Conservation (phyloP, 805 yeast species). For the Kuraishia ogatae region DNA sequence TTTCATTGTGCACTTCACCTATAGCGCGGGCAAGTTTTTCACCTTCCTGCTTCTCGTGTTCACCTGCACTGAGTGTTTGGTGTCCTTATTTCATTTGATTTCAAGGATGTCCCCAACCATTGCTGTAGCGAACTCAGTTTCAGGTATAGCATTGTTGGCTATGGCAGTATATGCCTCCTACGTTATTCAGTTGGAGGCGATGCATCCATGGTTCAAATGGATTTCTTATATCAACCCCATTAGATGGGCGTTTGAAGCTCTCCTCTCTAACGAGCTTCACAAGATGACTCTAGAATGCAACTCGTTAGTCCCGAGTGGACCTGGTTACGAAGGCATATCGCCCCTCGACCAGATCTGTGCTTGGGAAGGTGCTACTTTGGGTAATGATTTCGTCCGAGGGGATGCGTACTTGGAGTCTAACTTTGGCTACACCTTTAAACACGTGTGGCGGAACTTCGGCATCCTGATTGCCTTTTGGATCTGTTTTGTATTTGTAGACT, state of each 20-base stretch:
- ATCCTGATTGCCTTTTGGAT: constrained; percentile 17
- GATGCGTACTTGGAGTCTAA: constrained; percentile 39
- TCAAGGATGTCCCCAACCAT: constrained; percentile 45
- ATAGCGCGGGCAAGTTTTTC: constrained; percentile 49
- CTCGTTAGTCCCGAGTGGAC: constrained; percentile 47
- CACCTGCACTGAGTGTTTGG: constrained; percentile 42
- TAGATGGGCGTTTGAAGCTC: constrained; percentile 40
- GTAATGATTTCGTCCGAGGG: constrained; percentile 45
- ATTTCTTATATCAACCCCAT: constrained; percentile 40
- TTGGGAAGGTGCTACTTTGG: constrained; percentile 45
- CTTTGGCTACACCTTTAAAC: constrained; percentile 37
- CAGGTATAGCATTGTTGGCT: constrained; percentile 45
- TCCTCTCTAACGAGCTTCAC: constrained; percentile 50
- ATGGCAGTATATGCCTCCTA: constrained; percentile 51
- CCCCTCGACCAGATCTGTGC: constrained; percentile 42
- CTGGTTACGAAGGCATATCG: constrained; percentile 33
- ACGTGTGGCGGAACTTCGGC: constrained; percentile 27
- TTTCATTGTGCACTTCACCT: constrained; percentile 43
- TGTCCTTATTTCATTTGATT: constrained; percentile 42
- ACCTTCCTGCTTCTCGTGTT: constrained; percentile 35
- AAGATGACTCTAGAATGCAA: constrained; percentile 45
- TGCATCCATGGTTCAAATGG: constrained; percentile 62
- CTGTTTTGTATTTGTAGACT: constrained; percentile 12
- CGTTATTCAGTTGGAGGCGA: constrained; percentile 28
- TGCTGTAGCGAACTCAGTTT: constrained; percentile 47